Base-by-base conservation (phyloP, 768 basidiomycete species). In the Phylloporus arenicola region DNA sequence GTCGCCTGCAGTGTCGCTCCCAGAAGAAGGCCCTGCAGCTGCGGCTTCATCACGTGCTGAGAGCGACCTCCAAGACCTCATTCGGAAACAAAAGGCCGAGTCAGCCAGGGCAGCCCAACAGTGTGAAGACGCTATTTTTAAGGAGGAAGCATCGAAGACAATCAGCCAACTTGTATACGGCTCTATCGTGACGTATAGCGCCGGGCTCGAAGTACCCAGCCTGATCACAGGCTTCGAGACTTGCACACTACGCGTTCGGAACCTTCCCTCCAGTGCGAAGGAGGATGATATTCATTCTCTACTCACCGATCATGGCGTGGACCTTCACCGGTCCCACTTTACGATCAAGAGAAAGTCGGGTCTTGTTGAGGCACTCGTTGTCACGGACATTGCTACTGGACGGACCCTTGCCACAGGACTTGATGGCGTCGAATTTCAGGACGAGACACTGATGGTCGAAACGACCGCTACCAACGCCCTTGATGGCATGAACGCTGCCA, bases 191-290 rank as follows among this genome's bases (percentile, higher is more conserved):
- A 77, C 77, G 3, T 81, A 70, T 37, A 68, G 69, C 25, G 74
- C 78, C 3, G 82, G 82, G 6, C 59, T 79, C 31, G 64, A 72
- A n/a, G 65, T 83, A 34, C 63, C 63, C 34, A 59, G 67, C 29
- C 53, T 80, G 27, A 60, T 78, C 24, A 68, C 75, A 16, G 80
- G 78, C 4, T 82, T 79, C 53, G 78, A 83, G 37, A 72, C 75
- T 6, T 78, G 75, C 56, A 69, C 70, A 10, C 60, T 83, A 22
- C 72, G 61, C 2, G 63, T 83, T 41, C 68, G 64, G 45, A 74
- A 75, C 48, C 65, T 83, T 25, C 77, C 80, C 0, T 40, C 50
- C 19, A 63, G 76, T 31, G 68, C 69, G 3, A 72, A 62, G 38
- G 59, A 59, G 4, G 53, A 62, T 3, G 77, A 81, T 38, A 62